Evolutionary conservation across 2,329 filamentous ascomycete genomes (phyloP).

Genomic region (Phialophora tarda): DNA sequence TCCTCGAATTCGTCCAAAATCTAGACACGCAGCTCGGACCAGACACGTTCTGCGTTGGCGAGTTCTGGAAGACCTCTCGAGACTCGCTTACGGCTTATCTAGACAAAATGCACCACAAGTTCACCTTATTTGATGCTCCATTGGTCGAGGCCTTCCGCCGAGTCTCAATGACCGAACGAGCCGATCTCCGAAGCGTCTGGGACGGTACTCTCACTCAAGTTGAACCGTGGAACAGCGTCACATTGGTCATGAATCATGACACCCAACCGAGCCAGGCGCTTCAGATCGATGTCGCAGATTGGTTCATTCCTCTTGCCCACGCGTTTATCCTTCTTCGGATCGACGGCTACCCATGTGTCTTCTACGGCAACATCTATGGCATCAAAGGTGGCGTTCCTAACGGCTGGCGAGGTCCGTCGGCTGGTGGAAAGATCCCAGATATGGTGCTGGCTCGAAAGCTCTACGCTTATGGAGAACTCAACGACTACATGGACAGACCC

Average conservation of each 20-base stretch:
- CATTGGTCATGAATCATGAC: slow-evolving; percentile 62
- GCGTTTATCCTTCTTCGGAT: slow-evolving; percentile 66
- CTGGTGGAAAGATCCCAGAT: slow-evolving; percentile 59
- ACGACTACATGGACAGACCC: slow-evolving; percentile 63
- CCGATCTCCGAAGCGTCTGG: slow-evolving; percentile 65
- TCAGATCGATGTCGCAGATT: slow-evolving; percentile 61
- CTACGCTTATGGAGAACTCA: slow-evolving; percentile 65
- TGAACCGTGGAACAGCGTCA: slow-evolving; percentile 61
- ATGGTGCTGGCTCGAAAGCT: slow-evolving; percentile 64
- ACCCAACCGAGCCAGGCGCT: slow-evolving; percentile 39
- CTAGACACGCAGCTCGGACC: slow-evolving; percentile 57
- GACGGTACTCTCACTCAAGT: slow-evolving; percentile 60
- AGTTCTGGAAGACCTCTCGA: slow-evolving; percentile 64
- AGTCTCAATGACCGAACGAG: slow-evolving; percentile 60
- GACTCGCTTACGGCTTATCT: slow-evolving; percentile 61
- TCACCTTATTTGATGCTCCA: slow-evolving; percentile 66
- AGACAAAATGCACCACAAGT: slow-evolving; percentile 61
- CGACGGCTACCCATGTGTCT: slow-evolving; percentile 65
- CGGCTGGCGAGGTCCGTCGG: slow-evolving; percentile 57
- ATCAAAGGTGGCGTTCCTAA: slow-evolving; percentile 51
- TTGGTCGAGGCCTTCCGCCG: slow-evolving; percentile 69
- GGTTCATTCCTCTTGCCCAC: slow-evolving; percentile 71
- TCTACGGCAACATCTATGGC: slow-evolving; percentile 68
- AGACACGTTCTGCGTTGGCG: slow-evolving; percentile 60
- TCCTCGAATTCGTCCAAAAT: slow-evolving; percentile 60